Percentiles rank a stretch among this genome's conserved stretches.
phyloP scores from a whole-genome alignment of 441 rosid genomes.

The Gossypium schwendimanii region DNA sequence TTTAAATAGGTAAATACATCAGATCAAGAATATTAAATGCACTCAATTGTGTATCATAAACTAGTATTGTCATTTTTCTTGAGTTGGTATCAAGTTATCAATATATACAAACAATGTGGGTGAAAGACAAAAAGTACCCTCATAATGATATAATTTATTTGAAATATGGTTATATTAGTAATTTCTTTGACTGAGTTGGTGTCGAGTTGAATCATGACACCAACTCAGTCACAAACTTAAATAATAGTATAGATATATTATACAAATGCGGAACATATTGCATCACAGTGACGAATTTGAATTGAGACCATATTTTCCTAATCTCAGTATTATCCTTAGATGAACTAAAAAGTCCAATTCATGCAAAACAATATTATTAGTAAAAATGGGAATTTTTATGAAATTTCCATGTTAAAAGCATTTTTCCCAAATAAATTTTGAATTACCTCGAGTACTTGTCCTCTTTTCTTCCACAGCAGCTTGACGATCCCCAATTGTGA shows the following conservation, averaged over 20 bases:
- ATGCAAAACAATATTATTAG: neutral
- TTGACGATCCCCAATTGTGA: constrained; percentile 55
- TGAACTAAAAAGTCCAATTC: neutral
- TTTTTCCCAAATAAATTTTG: constrained; percentile 10
- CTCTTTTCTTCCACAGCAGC: constrained; percentile 80
- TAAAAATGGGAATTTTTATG: neutral
- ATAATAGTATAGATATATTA: neutral
- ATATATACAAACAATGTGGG: no score
- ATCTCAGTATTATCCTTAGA: neutral
- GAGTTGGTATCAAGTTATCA: no score
- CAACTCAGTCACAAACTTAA: no score
- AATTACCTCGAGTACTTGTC: constrained; percentile 64
- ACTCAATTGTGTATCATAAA: no score
- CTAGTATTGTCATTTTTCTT: no score
- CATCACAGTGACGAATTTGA: neutral
- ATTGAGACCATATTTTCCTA: neutral
- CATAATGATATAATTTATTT: no score
- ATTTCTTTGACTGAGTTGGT: no score
- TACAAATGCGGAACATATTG: neutral
- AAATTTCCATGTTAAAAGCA: neutral
- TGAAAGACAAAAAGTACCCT: no score
- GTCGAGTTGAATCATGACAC: no score
- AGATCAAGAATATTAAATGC: no score
- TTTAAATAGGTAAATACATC: no score
- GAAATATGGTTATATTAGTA: no score